Evolutionary conservation across 768 basidiomycete species (phyloP), one percentile per base, ranked within the genome.

Genomic region (Leccinellum luteum): DNA sequence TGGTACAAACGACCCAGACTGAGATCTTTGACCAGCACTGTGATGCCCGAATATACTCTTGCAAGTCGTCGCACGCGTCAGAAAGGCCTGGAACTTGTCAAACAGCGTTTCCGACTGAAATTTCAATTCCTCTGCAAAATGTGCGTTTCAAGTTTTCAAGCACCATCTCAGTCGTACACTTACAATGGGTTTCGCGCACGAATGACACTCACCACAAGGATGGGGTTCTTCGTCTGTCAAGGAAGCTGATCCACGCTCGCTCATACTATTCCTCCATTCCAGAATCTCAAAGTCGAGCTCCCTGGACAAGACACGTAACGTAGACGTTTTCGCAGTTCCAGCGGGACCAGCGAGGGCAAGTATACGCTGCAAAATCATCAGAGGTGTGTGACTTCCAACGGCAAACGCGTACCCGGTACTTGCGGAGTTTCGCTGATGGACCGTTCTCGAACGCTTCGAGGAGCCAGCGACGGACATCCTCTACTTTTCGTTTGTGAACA

Each of bases 281-380:
- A 93, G 66, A 34, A 97, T 79, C 51, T 94, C 89, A 53, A 91
- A 84, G 2, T 79, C 83, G 63, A 95, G 73, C 64, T 95, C 92
- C 15, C 74, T 74, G 0, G 91, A 79, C 21, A 99, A 75, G 2
- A 94, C 81, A 27, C 84, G 82, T 3, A 98, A 63, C 0, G 92
- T 92, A 0, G 94, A 82, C 0, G 96, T 97, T 77, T 99, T 99
- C 0, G 85, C 96, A 0, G 86, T 84, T 1, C 96, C 96, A 8
- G 96, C 87, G 0, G 93, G 92, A 1, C 96, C 96, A 3, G 90
- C 90, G 12, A 99, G 74, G 0, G 84, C 84, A 7, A 98, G 81
- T 28, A 99, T 85, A 48, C 94, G 81, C 91, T 98, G 56, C 3
- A 25, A 17, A 54, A 35, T n/a, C 1, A 21, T 30, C 0, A 10